Base-by-base conservation (phyloP, 2,329 filamentous ascomycete species). In the Elsinoe batatas region DNA sequence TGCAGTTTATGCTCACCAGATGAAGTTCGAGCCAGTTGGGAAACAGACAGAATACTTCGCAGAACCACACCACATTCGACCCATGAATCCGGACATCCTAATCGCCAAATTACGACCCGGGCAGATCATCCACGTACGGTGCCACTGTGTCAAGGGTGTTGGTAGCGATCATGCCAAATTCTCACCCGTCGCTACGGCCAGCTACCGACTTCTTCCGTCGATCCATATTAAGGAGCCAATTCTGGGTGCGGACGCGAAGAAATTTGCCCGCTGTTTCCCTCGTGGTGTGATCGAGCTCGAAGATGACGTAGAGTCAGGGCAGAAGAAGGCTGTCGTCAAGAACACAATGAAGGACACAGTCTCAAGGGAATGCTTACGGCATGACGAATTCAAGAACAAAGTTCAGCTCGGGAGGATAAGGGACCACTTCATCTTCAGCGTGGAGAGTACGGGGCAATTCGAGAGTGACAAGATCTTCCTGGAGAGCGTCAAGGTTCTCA, bases 91-190 rank as follows among this genome's bases (percentile, higher is more conserved):
- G 1, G 87, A 96, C 67, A 96, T 98, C 60, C 76, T 98, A 56
- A 83, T 98, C 67, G 90, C 90, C 58, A 98, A 98, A 76, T 75
- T 98, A 71, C 84, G 93, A 26, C 93, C 94, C 0, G 87, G 87
- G 3, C 94, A 98, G 76, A 81, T 82, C 64, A 88, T 98, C 65
- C 80, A 88, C 65, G 76, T 96, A 59, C 83, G 87, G 62, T 86
- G 95, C 80, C 91, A 97, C 76, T 93, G 91, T 74, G 84, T 95
- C 74, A 95, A 96, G 74, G 93, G 94, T 58, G 83, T 94, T 62
- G 93, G 93, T 47, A 83, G 85, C 61, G 93, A 98, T 71, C 93
- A 98, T 71, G 86, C 93, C 64, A 98, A 98, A 72, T 98, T 93
- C 76, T 95, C 89, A 0, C 93, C 93, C 46, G 93, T 97, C 35